Conservation (phyloP, 441 rosid genomes). For the Pelargonium citronellum region DNA sequence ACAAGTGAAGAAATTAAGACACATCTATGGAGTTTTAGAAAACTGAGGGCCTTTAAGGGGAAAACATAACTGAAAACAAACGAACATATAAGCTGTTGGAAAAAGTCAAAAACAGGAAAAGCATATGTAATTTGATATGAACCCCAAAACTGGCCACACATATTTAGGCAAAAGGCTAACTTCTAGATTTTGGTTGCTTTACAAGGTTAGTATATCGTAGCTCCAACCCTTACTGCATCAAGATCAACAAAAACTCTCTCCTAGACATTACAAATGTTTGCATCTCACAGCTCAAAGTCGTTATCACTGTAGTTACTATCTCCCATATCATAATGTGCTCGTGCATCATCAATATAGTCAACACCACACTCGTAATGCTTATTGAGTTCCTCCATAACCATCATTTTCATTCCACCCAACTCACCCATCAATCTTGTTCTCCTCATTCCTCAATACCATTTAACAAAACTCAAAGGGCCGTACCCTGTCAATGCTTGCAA, state of each 20-base stretch:
- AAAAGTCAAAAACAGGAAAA: neutral
- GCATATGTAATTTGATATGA: neutral
- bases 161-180: neutral
- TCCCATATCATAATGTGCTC: neutral
- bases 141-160: neutral
- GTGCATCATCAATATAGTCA: neutral
- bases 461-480: too few relatives aligned
- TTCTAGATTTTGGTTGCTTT: too few relatives aligned
- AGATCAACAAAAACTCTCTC: neutral
- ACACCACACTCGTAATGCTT: neutral
- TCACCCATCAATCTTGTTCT: too few relatives aligned
- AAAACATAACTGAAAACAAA: neutral
- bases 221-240: neutral
- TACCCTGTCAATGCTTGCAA: too few relatives aligned
- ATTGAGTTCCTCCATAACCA: neutral
- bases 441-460: too few relatives aligned
- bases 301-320: neutral
- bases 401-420: too few relatives aligned
- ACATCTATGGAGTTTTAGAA: neutral
- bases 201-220: neutral
- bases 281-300: neutral
- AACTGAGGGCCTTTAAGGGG: neutral
- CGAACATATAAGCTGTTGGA: neutral
- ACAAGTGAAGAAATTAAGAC: neutral
- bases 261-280: neutral